phyloP scores from a whole-genome alignment of 2,329 filamentous ascomycete species.

The Rugonectria rugulosa region DNA sequence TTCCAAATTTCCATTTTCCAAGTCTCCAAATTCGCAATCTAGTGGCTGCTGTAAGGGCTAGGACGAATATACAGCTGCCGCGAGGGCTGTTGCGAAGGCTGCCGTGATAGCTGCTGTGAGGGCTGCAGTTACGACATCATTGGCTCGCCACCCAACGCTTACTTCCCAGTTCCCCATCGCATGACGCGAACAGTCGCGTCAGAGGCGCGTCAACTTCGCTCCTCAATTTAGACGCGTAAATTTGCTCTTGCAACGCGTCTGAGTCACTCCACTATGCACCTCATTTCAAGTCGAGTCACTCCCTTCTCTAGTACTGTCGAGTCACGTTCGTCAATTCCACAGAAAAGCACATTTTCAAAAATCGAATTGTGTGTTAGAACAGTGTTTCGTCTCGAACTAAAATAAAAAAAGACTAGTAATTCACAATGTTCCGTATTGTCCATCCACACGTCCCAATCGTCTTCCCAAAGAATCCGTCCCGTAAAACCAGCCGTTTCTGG shows the following conservation, averaged over 20 bases:
- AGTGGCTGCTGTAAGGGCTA: no score
- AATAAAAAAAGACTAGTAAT: no score
- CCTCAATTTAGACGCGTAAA: slow-evolving; percentile 37
- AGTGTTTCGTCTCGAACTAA: slow-evolving; percentile 6
- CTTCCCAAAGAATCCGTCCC: slow-evolving; percentile 23
- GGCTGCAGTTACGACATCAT: no score
- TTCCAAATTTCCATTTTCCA: no score
- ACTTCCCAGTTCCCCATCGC: slow-evolving; percentile 23
- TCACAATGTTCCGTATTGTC: slow-evolving; percentile 20
- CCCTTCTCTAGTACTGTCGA: background rate
- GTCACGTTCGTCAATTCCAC: slow-evolving; percentile 1
- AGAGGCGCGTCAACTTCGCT: slow-evolving; percentile 26
- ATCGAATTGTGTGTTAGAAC: slow-evolving; percentile 5
- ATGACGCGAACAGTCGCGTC: slow-evolving; percentile 35
- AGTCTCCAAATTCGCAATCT: no score
- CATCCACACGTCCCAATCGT: slow-evolving; percentile 25
- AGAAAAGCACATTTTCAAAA: slow-evolving; percentile 23
- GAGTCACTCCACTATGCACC: slow-evolving; percentile 10
- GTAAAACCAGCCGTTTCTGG: slow-evolving; percentile 9
- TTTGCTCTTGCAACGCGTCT: slow-evolving; percentile 30
- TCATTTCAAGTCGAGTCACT: background rate
- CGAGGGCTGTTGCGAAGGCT: slow-evolving; percentile 8
- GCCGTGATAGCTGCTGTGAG: no score
- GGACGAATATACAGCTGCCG: no score
- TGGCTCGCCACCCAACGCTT: slow-evolving; percentile 25